Base-by-base conservation (phyloP, 1,284 basidiomycete genomes). In the Apiotrichum sp. region DNA sequence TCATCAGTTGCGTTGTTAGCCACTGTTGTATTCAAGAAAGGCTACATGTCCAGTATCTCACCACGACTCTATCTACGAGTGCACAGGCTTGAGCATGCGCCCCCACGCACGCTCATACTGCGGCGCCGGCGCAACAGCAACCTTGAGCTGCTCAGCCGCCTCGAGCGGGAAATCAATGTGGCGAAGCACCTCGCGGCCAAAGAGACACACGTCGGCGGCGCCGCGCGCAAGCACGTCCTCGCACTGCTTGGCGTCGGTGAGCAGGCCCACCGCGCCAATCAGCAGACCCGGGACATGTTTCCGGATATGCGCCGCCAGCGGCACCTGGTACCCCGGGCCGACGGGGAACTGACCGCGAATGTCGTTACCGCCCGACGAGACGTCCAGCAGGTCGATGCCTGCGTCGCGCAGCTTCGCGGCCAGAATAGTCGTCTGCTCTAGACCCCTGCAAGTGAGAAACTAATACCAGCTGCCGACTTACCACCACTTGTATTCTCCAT, bases 331-430 rank as follows among this genome's bases (percentile, higher is more conserved):
- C 2, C 83, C 84, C 10, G 84, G 85, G 4, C 69, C 77, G 47
- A 83, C 57, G 0, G 78, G 61, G 60, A 89, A 85, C 50, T 71
- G 59, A 69, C 87, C 85, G 57, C 80, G 68, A 3, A 64, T 69
- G 77, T 82, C 86, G 68, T 86, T 86, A 1, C 88, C 87, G 16
- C 85, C 86, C 0, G 81, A 80, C 56, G 83, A 86, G 52, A 80
- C 80, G 72, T 90, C 87, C 51, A 91, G 71, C 34, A 91, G 76
- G 68, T 89, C 88, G 11, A 89, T 79, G 7, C 85, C 86, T 9
- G 83, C 62, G 56, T 83, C 80, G 61, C 80, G 69, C 59, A 89
- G 70, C 70, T 84, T 80, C 31, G 79, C 79, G 2, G 80, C 79
- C 45, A 84, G 78, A 44, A 84, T 64, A 39, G 79, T 85, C 65